Base-by-base conservation (phyloP, 73 alveolate species). In the Breviolum minutum region DNA sequence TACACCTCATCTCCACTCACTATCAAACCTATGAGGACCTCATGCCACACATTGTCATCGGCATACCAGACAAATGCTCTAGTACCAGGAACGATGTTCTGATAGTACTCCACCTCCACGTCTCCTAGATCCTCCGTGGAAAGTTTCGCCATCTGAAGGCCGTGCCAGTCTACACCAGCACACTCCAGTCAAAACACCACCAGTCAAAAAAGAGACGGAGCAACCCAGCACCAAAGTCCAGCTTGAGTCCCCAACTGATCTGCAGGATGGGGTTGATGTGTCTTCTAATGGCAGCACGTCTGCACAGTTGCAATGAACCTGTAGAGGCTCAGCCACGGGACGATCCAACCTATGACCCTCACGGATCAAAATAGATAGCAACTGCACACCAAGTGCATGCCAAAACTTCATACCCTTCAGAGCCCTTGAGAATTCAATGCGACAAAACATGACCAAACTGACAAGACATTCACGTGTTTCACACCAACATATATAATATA, bases 101-200 rank as follows among this genome's bases (percentile, higher is more conserved):
- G 86, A 70, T 32, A 89, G n/a, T 12, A 69, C 63, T 6, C 96
- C 96, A 40, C 96, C 96, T 89, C 96, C 96, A 70, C 87, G 96
- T 70, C 96, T 20, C 96, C 87, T 69, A 89, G 91, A 7, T 8
- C 40, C 30, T 8, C 61, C 48, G 12, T 7, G 61, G 54, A n/a
- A 30, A 48, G 40, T 68, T 30, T 30, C 40, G 69, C 63, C 70
- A 48, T 87, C 61, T 40, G 48, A 8, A n/a, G 29, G 7, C 91
- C 68, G 8, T 10, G 63, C 61, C 24, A 10, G 7, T 8, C 87
- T 7, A 7, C 17, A 8, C 16, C 61, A 77, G 87, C 48, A 7
- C 63, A 27, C 16, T 11, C 63, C n/a, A n/a, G n/a, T n/a, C n/a
- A n/a, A n/a, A n/a, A n/a, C n/a, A n/a, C 16, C 10, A 8, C 27